A percentile compares a stretch with the other conserved stretches of the same genome.
These are phyloP conservation scores for Dactylorhiza incarnata DNA, from an alignment of 106 monocot species.

Conservation along the genomic window DNA sequence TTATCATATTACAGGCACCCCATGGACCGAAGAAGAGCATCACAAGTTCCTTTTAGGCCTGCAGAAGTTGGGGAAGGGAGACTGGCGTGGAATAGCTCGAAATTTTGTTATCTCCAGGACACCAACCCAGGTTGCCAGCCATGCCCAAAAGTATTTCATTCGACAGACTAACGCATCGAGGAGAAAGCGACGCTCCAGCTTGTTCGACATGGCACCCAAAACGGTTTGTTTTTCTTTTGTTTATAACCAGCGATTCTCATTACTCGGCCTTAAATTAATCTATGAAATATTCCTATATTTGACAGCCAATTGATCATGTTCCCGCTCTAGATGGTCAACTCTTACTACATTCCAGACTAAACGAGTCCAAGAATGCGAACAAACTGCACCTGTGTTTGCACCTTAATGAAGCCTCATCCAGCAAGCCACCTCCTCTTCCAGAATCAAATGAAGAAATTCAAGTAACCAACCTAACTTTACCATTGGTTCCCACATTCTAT, in stretches of 20 bases:
- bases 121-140: constrained; percentile 89
- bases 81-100: constrained; percentile 91
- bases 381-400: not conserved
- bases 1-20: constrained; percentile 42
- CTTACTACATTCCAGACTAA: not conserved
- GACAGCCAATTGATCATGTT: not conserved
- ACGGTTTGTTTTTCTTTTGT: not conserved
- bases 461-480: not conserved
- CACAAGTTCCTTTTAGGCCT: constrained; percentile 81
- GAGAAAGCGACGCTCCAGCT: constrained; percentile 79
- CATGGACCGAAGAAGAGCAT: constrained; percentile 98
- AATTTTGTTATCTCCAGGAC: constrained; percentile 80
- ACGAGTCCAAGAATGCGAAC: not conserved
- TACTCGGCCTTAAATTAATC: not conserved
- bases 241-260: not conserved
- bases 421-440: not conserved
- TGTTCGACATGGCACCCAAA: constrained; percentile 58
- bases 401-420: not conserved
- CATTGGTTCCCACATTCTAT: constrained; percentile 1
- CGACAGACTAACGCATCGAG: constrained; percentile 67
- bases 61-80: constrained; percentile 88
- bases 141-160: constrained; percentile 91
- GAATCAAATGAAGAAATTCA: not conserved
- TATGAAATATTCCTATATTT: not conserved
- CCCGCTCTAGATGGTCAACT: not conserved